Conservation (phyloP, 1,284 basidiomycete genomes). For the Microbotryum intermedium region DNA sequence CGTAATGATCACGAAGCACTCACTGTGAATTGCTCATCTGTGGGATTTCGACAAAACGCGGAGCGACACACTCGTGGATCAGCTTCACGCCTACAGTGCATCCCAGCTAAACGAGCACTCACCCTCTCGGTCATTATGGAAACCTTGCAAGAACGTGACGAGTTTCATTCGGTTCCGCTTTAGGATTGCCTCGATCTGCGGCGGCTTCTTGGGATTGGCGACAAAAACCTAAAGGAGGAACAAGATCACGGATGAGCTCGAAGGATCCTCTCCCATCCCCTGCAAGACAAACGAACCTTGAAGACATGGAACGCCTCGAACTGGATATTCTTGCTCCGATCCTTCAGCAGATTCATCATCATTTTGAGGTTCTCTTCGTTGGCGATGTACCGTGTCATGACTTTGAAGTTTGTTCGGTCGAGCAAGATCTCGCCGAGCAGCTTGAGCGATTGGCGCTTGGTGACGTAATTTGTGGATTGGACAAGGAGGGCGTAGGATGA, state of each 20-base stretch:
- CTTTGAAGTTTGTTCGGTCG: slow-evolving; percentile 92
- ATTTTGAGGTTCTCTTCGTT: slow-evolving; percentile 82
- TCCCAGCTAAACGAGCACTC: neutral
- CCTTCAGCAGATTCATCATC: slow-evolving; percentile 98
- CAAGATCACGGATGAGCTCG: neutral
- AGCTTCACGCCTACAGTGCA: neutral
- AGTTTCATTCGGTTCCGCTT: slow-evolving; percentile 90
- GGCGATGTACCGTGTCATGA: slow-evolving; percentile 97
- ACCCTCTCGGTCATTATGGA: slow-evolving; percentile 95
- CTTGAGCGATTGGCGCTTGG: slow-evolving; percentile 98
- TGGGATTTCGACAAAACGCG: neutral
- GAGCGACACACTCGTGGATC: neutral
- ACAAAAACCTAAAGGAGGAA: slow-evolving; percentile 73
- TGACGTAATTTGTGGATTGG: slow-evolving; percentile 91
- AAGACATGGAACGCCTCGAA: slow-evolving; percentile 99
- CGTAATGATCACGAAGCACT: slow-evolving; percentile 31
- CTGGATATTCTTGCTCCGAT: slow-evolving; percentile 98
- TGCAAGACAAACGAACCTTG: slow-evolving; percentile 56
- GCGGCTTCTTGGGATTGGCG: slow-evolving; percentile 97
- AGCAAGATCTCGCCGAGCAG: slow-evolving; percentile 94
- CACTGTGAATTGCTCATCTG: slow-evolving; percentile 88
- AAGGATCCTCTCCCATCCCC: neutral
- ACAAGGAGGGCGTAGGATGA: slow-evolving; percentile 85
- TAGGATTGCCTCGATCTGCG: slow-evolving; percentile 84
- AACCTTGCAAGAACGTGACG: slow-evolving; percentile 75